Evolutionary conservation across 331 rosid species (phyloP), one percentile per base, ranked within the genome.

Genomic region (Cydonia oblonga): DNA sequence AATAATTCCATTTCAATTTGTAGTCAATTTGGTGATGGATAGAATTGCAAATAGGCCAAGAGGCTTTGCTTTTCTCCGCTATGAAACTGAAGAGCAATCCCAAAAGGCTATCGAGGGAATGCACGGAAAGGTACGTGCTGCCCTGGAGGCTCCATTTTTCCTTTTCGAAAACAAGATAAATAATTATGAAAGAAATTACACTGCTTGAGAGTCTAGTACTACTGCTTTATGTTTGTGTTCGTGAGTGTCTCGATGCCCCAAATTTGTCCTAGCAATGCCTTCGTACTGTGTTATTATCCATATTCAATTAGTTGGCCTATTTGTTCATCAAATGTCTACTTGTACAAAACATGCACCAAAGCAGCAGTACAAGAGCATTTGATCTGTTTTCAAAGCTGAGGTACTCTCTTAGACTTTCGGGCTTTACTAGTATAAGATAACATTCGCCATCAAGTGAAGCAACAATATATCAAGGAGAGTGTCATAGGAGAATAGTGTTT

Each of bases 1-100:
- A 25, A 9, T 38, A 13, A 12, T 70, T 66, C 25, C 8, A 20
- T 9, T 52, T 12, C 6, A 19, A 24, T n/a, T 35, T 46, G 18
- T 85, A 93, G 98, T 90, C 38, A 93, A 91, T 70, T 77, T 93
- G 75, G 97, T 91, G 87, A 93, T 93, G 98, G 98, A 93, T 85
- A 90, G 74, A 83, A 69, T 93, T 67, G 98, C 98, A 30, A 87
- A 90, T 29, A 82, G 98, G 80, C 97, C 96, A 19, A 90, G 97
- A 84, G 98, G 98, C 57, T 93, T 93, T 81, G 97, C 95, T 13
- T 93, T 93, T 79, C 90, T 93, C 54, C 87, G 83, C 24, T 93
- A 93, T 67, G 90, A 86, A 77, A 84, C 91, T 2, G 88, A 86
- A 84, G 92, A 89, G 69, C 96, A 88, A 68, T 89, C 98, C n/a